Conservation (phyloP, 108 stramenopile genomes). For the Stephanodiscus triporus region DNA sequence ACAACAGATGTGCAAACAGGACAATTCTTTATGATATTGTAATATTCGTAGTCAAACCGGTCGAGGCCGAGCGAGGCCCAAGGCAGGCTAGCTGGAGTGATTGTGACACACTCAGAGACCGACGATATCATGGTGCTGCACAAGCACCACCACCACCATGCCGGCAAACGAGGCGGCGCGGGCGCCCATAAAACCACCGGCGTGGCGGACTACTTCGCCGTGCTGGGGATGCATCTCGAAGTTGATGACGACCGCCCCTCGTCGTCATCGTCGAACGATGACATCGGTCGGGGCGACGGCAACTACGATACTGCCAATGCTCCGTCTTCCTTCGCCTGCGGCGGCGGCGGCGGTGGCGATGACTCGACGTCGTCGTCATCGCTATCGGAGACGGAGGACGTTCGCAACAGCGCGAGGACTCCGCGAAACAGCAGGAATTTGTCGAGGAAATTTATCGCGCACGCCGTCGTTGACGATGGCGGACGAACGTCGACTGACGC, state of each 20-base stretch:
- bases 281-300: too few relatives aligned
- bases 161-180: too few relatives aligned
- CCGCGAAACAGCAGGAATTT: constrained; percentile 24
- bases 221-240: constrained; percentile 61
- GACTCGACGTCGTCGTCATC: constrained; percentile 2
- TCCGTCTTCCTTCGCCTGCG: neutral
- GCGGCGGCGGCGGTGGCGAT: neutral
- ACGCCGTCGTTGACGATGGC: neutral
- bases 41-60: too few relatives aligned
- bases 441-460: neutral
- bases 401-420: neutral
- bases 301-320: too few relatives aligned
- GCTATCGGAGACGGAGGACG: neutral
- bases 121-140: too few relatives aligned
- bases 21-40: too few relatives aligned
- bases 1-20: too few relatives aligned
- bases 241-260: neutral
- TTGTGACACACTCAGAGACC: too few relatives aligned
- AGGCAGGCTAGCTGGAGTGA: too few relatives aligned
- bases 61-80: too few relatives aligned
- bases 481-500: neutral
- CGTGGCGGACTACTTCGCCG: constrained; percentile 89
- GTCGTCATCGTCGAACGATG: neutral
- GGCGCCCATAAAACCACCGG: too few relatives aligned
- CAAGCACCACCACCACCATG: too few relatives aligned